Base-by-base conservation (phyloP, 2,329 filamentous ascomycete species). In the Thielaviopsis ethacetica region DNA sequence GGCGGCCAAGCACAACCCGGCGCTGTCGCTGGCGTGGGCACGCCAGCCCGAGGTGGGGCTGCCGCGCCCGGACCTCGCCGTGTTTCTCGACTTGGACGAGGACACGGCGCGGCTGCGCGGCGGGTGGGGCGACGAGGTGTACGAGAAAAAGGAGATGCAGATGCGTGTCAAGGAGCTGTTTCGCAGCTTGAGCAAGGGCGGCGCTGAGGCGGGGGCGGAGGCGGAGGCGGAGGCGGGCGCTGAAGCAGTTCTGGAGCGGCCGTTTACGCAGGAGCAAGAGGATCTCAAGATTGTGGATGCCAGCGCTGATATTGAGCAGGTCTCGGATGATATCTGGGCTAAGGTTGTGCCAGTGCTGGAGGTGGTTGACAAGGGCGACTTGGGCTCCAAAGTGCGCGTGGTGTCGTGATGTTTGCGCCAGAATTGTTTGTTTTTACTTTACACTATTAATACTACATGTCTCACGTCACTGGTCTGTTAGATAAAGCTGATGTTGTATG, bases 61-160 rank as follows among this genome's bases (percentile, higher is more conserved):
- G 0, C 91, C 93, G 1, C 80, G 86, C 4, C 91, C 93, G 0
- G 93, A 98, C 72, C 68, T 91, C 10, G 89, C 91, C 12, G 70
- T 97, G 0, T 97, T 97, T 67, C 77, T 98, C 34, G 88, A 93
- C 67, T 79, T 97, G 56, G 81, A 84, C 6, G 81, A 88, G 41
- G 80, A 83, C 54, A 79, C 83, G 61, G 90, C 90, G 10, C 80
- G 80, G 30, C 77, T 78, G 65, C 77, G 93, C 19, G 90, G 89
- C n/a, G 91, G 89, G 0, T 98, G 85, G 75, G 93, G 93, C 1
- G 80, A 78, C 19, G 93, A 98, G 75, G 78, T 88, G 63, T 98
- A 97, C 67, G 93, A 98, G 73, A 85, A 82, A 68, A 80, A 79
- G 61, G 82, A 84, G 66, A 87, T 95, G 81, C 93, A 98, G 73